Evolutionary conservation across 139 green algal genomes (phyloP).

Genomic region (Edaphochlamys debaryana): DNA sequence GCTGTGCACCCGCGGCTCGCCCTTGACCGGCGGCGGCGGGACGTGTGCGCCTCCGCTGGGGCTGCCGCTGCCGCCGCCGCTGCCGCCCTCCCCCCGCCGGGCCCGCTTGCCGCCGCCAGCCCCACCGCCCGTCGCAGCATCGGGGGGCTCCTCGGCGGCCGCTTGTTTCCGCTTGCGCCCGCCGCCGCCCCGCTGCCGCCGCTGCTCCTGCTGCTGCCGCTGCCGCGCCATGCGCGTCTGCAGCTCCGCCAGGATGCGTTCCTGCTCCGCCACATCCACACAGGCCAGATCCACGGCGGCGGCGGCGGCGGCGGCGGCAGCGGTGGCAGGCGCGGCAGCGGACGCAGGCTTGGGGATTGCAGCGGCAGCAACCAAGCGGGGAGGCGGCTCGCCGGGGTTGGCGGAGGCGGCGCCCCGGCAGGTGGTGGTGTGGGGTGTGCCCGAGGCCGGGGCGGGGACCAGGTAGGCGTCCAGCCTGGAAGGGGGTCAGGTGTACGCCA

Average conservation of each 20-base stretch:
- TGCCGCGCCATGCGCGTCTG: background rate
- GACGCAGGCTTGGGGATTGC: background rate
- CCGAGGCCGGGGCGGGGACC: background rate
- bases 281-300: conserved; percentile 40
- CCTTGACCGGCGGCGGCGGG: background rate
- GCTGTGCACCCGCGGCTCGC: too few species aligned
- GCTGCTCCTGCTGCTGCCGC: background rate
- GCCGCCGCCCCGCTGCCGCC: background rate
- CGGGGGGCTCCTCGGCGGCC: background rate
- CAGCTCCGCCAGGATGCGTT: conserved; percentile 44
- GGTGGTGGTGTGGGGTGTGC: too few species aligned
- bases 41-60: background rate
- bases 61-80: too few species aligned
- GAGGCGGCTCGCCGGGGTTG: background rate
- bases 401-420: too few species aligned
- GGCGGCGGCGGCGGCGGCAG: background rate
- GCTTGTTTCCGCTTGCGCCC: background rate
- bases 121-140: background rate
- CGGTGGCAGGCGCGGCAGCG: background rate
- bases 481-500: too few species aligned
- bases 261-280: conserved; percentile 60
- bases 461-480: conserved; percentile 66
- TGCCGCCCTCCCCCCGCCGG: too few species aligned
- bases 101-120: too few species aligned
- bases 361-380: too few species aligned